Evolutionary conservation across 139 green algal genomes (phyloP).

Genomic region (Pleodorina starrii): DNA sequence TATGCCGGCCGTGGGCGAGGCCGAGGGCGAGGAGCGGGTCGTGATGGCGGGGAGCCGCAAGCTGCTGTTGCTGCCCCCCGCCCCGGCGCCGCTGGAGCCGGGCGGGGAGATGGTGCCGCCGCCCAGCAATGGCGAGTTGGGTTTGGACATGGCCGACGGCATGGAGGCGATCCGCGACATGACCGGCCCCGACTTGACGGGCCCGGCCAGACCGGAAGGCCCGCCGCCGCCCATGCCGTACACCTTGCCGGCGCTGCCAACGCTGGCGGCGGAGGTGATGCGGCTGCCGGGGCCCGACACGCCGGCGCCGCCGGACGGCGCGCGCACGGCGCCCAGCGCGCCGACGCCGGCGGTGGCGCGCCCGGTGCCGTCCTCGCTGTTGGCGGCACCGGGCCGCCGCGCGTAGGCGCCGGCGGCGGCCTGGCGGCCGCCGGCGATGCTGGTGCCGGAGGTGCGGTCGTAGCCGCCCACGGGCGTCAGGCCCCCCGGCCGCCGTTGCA

Average conservation of each 20-base stretch:
- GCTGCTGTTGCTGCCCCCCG: not conserved
- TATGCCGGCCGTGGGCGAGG: not conserved
- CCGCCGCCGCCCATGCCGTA: constrained; percentile 8
- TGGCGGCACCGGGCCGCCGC: not conserved
- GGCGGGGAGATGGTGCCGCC: not conserved
- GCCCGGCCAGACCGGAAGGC: not conserved
- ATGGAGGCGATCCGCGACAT: not conserved
- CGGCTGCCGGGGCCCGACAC: not conserved
- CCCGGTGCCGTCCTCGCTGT: constrained; percentile 40
- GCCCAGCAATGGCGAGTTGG: constrained; percentile 34
- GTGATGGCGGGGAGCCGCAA: constrained; percentile 41
- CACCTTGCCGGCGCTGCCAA: not conserved
- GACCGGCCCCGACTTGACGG: not conserved
- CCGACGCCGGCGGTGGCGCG: not conserved
- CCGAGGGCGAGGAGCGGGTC: not conserved
- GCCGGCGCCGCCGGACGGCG: not conserved
- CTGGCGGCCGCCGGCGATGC: not conserved
- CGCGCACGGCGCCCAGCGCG: constrained; percentile 3
- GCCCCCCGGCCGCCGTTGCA: constrained; percentile 29
- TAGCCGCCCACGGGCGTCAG: constrained; percentile 24
- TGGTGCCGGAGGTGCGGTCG: constrained; percentile 10
- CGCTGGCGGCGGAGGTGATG: constrained; percentile 14
- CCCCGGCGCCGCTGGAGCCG: not conserved
- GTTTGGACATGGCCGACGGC: not conserved
- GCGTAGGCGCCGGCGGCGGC: too few relatives aligned